Base-by-base conservation (phyloP, 2,329 filamentous ascomycete species). In the Venturia pyrina region DNA sequence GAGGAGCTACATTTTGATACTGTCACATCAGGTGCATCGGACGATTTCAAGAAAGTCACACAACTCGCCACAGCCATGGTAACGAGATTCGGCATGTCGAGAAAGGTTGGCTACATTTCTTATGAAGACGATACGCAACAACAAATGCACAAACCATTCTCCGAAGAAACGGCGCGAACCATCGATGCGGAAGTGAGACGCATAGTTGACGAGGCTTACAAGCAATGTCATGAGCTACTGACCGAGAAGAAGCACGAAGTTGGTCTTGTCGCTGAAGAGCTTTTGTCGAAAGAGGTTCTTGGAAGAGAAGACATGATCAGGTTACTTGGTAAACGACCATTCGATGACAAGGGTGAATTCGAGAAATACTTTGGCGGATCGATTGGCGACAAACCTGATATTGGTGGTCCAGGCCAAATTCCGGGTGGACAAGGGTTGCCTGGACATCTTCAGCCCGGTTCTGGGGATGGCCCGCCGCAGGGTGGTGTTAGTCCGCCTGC, bases 31-130 rank as follows among this genome's bases (percentile, higher is more conserved):
- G 95, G 95, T 66, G 95, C 93, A 24, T 93, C 88, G 65, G 95
- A 98, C 76, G 95, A 99, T 76, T 99, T 99, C 85, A 93, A 95
- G 79, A 99, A 99, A 80, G 95, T 98, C 50, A 97, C 95, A 2
- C 86, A 88, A 66, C 93, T 97, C 89, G 96, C 95, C 3, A 96
- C 90, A 21, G 89, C 90, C 68, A 99, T 99, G 95, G 95, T 99
- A 40, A 99, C 93, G n/a, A 91, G 96, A 76, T 99, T 92, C 88
- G 95, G 95, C 70, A 99, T 99, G 95, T 96, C 90, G 50, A 86
- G 90, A 70, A 96, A 96, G 80, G 88, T 99, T 60, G 93, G 93
- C 40, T 93, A 93, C 69, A 83, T 99, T 69, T 90, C 96, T 81
- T 99, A 93, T 77, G 89, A 95, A 72, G 85, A 89, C 70, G 89